A percentile compares a stretch with the other conserved stretches of the same genome.
Conservation (phyloP, 2,329 filamentous ascomycete species). For the Penicillium sp. region DNA sequence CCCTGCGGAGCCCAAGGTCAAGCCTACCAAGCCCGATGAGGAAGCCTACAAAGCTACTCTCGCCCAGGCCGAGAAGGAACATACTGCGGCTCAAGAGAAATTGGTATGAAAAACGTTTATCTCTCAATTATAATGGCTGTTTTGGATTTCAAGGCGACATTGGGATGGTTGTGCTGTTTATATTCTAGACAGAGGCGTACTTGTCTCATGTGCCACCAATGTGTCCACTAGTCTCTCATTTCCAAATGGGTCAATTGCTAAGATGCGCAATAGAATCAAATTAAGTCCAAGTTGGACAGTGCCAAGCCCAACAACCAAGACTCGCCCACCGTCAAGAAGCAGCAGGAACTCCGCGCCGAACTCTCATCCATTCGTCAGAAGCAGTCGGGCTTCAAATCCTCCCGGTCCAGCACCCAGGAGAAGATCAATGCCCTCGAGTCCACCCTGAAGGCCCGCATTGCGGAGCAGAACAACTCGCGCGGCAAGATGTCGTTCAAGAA, state of each 20-base stretch:
- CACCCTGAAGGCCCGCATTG: slow-evolving; percentile 76
- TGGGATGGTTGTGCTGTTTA: not conserved
- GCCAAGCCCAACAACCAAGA: slow-evolving; percentile 78
- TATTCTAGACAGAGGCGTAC: not conserved
- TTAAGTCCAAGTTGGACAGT: slow-evolving; percentile 83
- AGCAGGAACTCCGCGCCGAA: slow-evolving; percentile 78
- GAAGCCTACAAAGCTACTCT: slow-evolving; percentile 74
- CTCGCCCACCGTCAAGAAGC: slow-evolving; percentile 73
- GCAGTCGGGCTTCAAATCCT: slow-evolving; percentile 81
- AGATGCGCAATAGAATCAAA: slow-evolving; percentile 64
- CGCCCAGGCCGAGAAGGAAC: slow-evolving; percentile 78
- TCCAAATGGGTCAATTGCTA: slow-evolving; percentile 11
- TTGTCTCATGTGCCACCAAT: not conserved
- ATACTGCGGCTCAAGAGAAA: slow-evolving; percentile 69
- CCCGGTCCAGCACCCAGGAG: slow-evolving; percentile 71
- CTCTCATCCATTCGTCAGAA: slow-evolving; percentile 78
- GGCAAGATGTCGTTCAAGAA: slow-evolving; percentile 80
- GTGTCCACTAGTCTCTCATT: not conserved
- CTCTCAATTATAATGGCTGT: not conserved
- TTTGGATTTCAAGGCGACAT: not conserved
- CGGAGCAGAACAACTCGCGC: slow-evolving; percentile 81
- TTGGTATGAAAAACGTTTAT: slow-evolving; percentile 47
- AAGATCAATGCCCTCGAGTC: slow-evolving; percentile 90
- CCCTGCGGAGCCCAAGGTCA: slow-evolving; percentile 44
- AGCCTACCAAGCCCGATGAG: slow-evolving; percentile 84